Conservation (phyloP, 106 monocot genomes). For the Dendrobium huoshanense region DNA sequence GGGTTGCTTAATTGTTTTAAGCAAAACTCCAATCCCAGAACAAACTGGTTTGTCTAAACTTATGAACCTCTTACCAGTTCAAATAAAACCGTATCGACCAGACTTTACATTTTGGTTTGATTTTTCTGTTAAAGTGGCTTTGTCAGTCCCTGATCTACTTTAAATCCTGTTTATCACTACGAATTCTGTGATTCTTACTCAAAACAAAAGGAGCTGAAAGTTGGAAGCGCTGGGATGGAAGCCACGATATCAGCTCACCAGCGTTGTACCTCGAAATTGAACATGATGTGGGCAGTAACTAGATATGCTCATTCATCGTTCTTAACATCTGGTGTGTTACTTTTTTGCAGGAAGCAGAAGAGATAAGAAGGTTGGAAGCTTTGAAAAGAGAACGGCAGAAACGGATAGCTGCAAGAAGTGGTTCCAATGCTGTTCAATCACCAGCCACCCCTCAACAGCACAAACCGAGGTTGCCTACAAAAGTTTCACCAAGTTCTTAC, state of each 20-base stretch:
- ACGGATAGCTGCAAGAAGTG: constrained; percentile 75
- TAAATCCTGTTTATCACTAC: too few relatives aligned
- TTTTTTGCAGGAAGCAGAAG: constrained; percentile 70
- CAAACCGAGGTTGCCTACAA: constrained; percentile 12
- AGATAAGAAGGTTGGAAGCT: constrained; percentile 59
- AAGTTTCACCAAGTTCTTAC: constrained; percentile 8
- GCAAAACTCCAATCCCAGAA: too few relatives aligned
- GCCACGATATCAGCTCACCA: background rate
- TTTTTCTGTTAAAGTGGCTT: too few relatives aligned
- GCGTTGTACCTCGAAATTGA: background rate
- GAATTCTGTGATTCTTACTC: too few relatives aligned
- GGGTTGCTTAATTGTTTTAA: too few relatives aligned
- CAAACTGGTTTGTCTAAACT: too few relatives aligned
- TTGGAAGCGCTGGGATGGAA: background rate
- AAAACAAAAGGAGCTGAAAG: too few relatives aligned
- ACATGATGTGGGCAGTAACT: background rate
- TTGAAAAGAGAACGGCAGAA: constrained; percentile 83
- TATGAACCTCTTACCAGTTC: too few relatives aligned
- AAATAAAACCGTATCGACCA: too few relatives aligned
- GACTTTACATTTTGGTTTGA: too few relatives aligned
- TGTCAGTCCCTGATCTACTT: too few relatives aligned
- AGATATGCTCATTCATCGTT: background rate
- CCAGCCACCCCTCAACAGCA: constrained; percentile 24
- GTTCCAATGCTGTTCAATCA: constrained; percentile 29
- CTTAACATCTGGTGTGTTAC: background rate